A percentile compares a stretch with the other conserved stretches of the same genome.
These are phyloP conservation scores for Cornus kousa DNA, from an alignment of 148 eudicot species.

Conservation along the genomic window DNA sequence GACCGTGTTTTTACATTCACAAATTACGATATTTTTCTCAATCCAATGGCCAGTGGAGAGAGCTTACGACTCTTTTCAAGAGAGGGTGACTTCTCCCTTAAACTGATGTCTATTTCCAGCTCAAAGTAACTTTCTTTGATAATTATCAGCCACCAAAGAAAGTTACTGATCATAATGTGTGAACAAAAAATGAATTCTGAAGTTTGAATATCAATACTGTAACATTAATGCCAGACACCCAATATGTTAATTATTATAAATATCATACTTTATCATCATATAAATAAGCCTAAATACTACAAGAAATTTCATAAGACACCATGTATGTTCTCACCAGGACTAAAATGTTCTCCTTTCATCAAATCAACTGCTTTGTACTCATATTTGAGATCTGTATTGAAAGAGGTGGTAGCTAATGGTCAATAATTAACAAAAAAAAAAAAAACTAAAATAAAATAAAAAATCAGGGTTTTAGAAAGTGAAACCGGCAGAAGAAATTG, in stretches of 20 bases:
- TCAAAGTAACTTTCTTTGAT: not conserved
- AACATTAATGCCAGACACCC: no score
- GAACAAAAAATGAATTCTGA: no score
- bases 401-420: not conserved
- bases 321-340: constrained; percentile 35
- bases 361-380: constrained; percentile 62
- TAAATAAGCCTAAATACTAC: no score
- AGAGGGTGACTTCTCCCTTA: no score
- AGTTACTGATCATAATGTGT: not conserved
- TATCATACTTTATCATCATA: no score
- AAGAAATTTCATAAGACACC: no score
- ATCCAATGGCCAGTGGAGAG: no score
- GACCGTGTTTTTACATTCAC: no score
- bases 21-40: no score
- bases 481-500: not conserved
- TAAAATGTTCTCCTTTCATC: constrained; percentile 48
- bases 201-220: no score
- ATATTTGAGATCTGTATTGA: constrained; percentile 43
- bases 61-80: no score
- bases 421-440: not conserved
- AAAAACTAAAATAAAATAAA: not conserved
- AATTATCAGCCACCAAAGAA: not conserved
- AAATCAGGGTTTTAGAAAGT: not conserved
- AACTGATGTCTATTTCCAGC: not conserved
- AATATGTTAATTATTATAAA: no score